Base-by-base conservation (phyloP, 257 asterid genomes). In the Henckelia pumila region DNA sequence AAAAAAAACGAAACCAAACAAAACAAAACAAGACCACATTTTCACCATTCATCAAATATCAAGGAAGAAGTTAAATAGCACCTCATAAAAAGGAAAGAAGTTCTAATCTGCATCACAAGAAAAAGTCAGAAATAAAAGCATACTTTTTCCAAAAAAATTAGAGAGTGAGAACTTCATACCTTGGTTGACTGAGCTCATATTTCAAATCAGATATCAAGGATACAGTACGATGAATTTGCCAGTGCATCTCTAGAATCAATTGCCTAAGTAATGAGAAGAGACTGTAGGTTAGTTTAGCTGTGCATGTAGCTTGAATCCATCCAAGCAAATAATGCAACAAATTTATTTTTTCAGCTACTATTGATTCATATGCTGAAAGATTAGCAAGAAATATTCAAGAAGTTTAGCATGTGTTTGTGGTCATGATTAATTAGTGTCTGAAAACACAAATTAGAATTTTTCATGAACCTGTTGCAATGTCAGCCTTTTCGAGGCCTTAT, bases 241-340 rank as follows among this genome's bases (percentile, higher is more conserved):
- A 94, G 68, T 63, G 96, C 84, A 76, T 94, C 95, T 80, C 99
- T 88, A 60, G 85, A 75, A 59, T 78, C 86, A 70, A 81, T 79
- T 61, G 96, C 99, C 99, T 94, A 67, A 59, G 56, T 33, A 32
- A 35, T 68, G 72, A 55, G 35, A 11, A 33, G 61, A 24, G 62
- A 20, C 11, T 65, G 69, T 55, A 40, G 53, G 47, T 20, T 75
- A 47, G 72, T 70, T 33, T 44, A 61, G 58, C 64, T 66, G 73
- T 66, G 29, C 50, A 49, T n/a, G 32, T 28, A 55, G 30, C 19
- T 52, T 17, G 23, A 28, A 40, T 16, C 66, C 53, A 40, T 65
- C 33, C 68, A 64, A 35, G 69, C 35, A 47, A 6, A 19, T n/a
- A 0, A n/a, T 9, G 1, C 24, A 59, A 19, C 66, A 50, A 69